Conservation (phyloP, 176 grass and related monocot species). For the Otatea glauca region DNA sequence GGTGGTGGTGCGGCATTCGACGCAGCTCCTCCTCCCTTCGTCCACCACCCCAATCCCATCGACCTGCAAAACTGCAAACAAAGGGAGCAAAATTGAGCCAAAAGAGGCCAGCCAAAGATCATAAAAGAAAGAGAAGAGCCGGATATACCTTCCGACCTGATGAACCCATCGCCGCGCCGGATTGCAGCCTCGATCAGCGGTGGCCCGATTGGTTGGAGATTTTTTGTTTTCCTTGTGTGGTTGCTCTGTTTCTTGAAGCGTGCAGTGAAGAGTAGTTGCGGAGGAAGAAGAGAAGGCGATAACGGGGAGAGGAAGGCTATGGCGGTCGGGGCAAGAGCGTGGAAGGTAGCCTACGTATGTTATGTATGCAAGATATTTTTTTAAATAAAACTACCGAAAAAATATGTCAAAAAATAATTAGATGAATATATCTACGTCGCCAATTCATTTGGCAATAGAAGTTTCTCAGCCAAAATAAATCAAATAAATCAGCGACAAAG, state of each 20-base stretch:
- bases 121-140: not conserved
- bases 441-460: no score
- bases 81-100: not conserved
- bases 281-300: conserved; percentile 24
- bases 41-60: conserved; percentile 36
- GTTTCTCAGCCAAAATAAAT: no score
- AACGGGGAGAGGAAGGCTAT: not conserved
- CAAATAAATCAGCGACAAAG: no score
- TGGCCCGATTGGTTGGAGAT: not conserved
- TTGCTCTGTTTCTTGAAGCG: conserved; percentile 42
- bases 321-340: conserved; percentile 9
- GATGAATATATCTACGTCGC: no score
- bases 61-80: conserved; percentile 4
- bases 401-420: no score
- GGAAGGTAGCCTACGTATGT: conserved; percentile 40
- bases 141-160: conserved; percentile 57
- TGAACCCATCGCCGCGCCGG: conserved; percentile 54
- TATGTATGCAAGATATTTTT: no score
- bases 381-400: no score
- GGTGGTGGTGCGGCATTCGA: conserved; percentile 73
- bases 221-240: not conserved
- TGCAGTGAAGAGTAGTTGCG: conserved; percentile 41
- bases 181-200: not conserved
- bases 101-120: not conserved
- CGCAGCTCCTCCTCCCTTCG: conserved; percentile 62